Conservation (phyloP, 805 yeast genomes). For the Sugiyamaella smithiae region DNA sequence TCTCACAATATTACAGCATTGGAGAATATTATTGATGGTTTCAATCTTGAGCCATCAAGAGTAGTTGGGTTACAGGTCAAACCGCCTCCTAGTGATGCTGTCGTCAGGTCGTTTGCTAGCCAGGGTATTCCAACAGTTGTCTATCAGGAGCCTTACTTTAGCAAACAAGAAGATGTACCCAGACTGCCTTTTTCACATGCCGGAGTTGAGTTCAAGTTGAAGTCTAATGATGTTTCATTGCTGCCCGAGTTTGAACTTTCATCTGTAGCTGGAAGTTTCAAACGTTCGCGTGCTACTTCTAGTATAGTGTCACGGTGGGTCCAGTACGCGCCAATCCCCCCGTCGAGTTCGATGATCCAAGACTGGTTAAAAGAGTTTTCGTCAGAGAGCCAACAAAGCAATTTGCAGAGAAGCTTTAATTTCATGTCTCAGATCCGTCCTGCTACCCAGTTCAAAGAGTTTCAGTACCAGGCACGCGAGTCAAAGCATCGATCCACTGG, state of each 20-base stretch:
- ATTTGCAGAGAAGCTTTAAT: background rate
- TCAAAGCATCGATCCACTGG: conserved; percentile 21
- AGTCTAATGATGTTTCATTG: conserved; percentile 37
- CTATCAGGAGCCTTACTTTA: conserved; percentile 63
- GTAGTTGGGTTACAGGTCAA: conserved; percentile 8
- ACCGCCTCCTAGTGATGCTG: conserved; percentile 32
- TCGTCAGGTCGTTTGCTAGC: conserved; percentile 47
- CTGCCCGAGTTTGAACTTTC: conserved; percentile 14
- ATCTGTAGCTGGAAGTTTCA: too few species aligned
- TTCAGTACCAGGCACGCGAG: background rate
- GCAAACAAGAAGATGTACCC: conserved; percentile 51
- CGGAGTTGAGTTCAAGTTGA: conserved; percentile 56
- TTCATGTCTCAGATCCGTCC: conserved; percentile 10
- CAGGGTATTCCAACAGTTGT: conserved; percentile 50
- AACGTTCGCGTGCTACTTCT: background rate
- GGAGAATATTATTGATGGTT: conserved; percentile 4
- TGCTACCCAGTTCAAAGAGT: conserved; percentile 15
- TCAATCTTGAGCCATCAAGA: background rate
- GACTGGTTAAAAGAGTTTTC: conserved; percentile 3
- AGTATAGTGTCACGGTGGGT: background rate
- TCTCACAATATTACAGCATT: conserved; percentile 14
- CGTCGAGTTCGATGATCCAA: conserved; percentile 9
- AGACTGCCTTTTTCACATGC: conserved; percentile 59
- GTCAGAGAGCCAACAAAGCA: background rate
- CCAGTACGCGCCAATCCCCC: conserved; percentile 13